Conservation (phyloP, 805 yeast genomes). For the Sugiyamaella qingdaonensis region DNA sequence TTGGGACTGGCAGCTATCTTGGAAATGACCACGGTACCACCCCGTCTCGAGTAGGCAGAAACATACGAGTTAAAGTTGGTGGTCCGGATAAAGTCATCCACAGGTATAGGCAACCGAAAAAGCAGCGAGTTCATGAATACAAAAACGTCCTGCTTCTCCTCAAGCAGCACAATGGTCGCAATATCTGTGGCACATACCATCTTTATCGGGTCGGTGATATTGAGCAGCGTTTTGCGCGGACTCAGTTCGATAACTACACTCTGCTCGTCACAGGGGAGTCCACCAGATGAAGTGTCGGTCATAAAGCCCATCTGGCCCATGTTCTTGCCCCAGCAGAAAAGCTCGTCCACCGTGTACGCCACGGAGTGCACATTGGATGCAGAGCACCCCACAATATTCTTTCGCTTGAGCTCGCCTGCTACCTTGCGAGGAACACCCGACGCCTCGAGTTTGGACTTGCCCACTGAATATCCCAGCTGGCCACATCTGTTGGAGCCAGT, state of each 20-base stretch:
- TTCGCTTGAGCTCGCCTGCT: constrained; percentile 38
- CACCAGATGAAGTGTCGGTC: constrained; percentile 27
- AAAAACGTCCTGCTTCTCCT: constrained; percentile 52
- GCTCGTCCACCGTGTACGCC: constrained; percentile 46
- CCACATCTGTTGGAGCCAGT: constrained; percentile 75
- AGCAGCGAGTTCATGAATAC: constrained; percentile 56
- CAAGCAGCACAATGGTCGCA: constrained; percentile 62
- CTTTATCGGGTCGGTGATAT: constrained; percentile 47
- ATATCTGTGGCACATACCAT: constrained; percentile 61
- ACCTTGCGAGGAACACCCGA: constrained; percentile 40
- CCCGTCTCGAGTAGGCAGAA: constrained; percentile 9
- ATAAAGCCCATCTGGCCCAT: constrained; percentile 74
- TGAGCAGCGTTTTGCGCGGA: constrained; percentile 41
- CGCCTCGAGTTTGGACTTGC: constrained; percentile 31
- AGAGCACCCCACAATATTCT: constrained; percentile 42
- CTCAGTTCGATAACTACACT: constrained; percentile 23
- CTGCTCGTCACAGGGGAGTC: background rate
- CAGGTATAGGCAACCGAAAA: constrained; percentile 40
- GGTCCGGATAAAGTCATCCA: constrained; percentile 28
- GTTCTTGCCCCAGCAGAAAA: constrained; percentile 74
- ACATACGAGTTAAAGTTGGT: constrained; percentile 18
- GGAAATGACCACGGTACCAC: constrained; percentile 16
- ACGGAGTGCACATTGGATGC: constrained; percentile 70
- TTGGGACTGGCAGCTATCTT: constrained; percentile 22
- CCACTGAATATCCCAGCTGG: constrained; percentile 55